Base-by-base conservation (phyloP, 495 filamentous ascomycete species). In the Friedmanniomyces endolithicus region DNA sequence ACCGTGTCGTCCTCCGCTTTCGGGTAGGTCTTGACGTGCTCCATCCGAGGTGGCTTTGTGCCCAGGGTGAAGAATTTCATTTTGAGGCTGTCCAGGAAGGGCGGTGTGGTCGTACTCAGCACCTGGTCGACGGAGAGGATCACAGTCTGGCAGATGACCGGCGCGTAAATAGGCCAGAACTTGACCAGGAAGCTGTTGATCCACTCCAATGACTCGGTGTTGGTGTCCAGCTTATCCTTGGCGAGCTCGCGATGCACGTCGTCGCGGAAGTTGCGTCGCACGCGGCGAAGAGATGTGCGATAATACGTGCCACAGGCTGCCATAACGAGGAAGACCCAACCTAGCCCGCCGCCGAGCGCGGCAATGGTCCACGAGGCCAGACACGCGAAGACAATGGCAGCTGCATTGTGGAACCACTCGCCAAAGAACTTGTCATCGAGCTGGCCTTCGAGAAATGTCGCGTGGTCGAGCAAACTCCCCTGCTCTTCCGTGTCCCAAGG, bases 141-240 rank as follows among this genome's bases (percentile, higher is more conserved):
- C 61, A 99, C 82, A 12, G 88, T 92, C 51, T 90, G 80, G 45
- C 88, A 89, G 11, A 99, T 79, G 22, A 96, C 87, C 0, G 92
- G 92, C 43, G 88, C 86, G 66, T 92, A 97, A 63, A 99, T 99
- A 20, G 92, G 92, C 92, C 92, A 99, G 72, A 99, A 97, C 68
- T 97, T 99, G 67, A 92, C 83, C 59, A 97, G 60, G 72, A 97
- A 97, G 67, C 89, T 94, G 75, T 99, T 99, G 63, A 99, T 96
- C 92, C 92, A 99, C 67, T 99, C 92, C 35, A 99, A 70, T 62
- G 83, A 90, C 70, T 99, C 92, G 24, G 80, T 83, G 64, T 99
- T 94, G 9, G 85, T 94, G 60, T 97, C 92, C 52, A 99, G 72
- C 54, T 78, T 86, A 64, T 80, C 81, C 67, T 96, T 88, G 29